A percentile compares a stretch with the other conserved stretches of the same genome.
These are phyloP conservation scores for Sporothrix sp. DNA, from an alignment of 2,329 filamentous ascomycete species.

Conservation along the genomic window DNA sequence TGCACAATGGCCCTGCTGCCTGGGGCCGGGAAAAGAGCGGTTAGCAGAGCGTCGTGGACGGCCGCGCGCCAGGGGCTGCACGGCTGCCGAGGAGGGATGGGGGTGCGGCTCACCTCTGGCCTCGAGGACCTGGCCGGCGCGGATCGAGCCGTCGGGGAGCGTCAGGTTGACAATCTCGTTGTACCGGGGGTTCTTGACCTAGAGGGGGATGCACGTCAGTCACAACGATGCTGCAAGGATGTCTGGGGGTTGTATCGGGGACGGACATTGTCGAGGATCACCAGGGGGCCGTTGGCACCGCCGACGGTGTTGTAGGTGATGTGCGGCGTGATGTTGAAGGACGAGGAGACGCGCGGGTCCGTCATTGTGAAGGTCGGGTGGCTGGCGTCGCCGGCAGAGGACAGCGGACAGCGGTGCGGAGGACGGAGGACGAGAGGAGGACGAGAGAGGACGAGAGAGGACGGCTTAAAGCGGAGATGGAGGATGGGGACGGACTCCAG, in stretches of 20 bases:
- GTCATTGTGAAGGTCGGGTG: conserved; percentile 29
- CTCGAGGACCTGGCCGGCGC: conserved; percentile 93
- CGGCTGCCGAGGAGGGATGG: not conserved
- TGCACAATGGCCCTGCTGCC: conserved; percentile 91
- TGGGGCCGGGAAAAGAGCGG: conserved; percentile 28
- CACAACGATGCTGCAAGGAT: too few relatives aligned
- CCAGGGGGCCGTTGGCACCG: conserved; percentile 94
- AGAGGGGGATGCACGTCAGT: conserved; percentile 10
- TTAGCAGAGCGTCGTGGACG: conserved; percentile 8
- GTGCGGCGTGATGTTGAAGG: conserved; percentile 49
- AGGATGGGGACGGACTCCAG: not conserved
- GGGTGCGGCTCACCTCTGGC: conserved; percentile 64
- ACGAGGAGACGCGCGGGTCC: conserved; percentile 50
- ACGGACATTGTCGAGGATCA: conserved; percentile 89
- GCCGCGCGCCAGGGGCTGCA: too few relatives aligned
- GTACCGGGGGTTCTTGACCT: conserved; percentile 96
- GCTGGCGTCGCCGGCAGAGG: not conserved
- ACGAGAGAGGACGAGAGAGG: not conserved
- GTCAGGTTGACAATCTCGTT: conserved; percentile 98
- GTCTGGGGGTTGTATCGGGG: conserved; percentile 1
- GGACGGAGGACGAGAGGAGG: not conserved
- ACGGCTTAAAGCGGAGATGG: not conserved
- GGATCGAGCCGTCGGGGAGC: conserved; percentile 85
- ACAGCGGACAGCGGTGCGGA: not conserved
- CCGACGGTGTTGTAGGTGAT: conserved; percentile 97